Percentiles rank a stretch among this genome's conserved stretches.
Evolutionary conservation across 164 flowering plant genomes (phyloP).

Genomic region (Piper betle): DNA sequence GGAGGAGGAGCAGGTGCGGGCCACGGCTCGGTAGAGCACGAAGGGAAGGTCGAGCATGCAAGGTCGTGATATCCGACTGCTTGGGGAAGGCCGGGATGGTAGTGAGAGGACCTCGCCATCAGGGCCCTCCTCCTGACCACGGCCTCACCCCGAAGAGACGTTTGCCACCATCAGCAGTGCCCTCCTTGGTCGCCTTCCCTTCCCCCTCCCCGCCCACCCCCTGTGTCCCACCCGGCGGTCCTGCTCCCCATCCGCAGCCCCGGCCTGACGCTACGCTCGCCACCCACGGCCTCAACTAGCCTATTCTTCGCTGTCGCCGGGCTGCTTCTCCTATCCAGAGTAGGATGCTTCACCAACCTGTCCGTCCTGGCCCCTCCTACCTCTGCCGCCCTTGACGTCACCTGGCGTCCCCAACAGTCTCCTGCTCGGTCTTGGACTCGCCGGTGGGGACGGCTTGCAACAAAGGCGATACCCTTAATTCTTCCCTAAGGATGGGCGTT

Average conservation of each 20-base stretch:
- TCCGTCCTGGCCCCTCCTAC: too few species aligned
- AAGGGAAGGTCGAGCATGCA: too few species aligned
- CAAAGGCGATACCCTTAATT: not conserved
- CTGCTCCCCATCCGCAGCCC: constrained; percentile 76
- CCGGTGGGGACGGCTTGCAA: constrained; percentile 46
- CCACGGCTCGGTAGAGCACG: too few species aligned
- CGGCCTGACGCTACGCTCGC: constrained; percentile 44
- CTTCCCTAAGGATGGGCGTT: not conserved
- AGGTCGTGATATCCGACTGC: too few species aligned
- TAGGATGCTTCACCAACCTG: constrained; percentile 3
- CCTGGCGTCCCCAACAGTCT: too few species aligned
- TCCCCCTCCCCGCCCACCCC: constrained; percentile 11
- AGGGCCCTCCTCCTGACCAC: too few species aligned
- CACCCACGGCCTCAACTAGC: constrained; percentile 75
- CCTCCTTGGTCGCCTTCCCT: constrained; percentile 13
- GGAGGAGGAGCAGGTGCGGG: too few species aligned
- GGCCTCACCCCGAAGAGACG: too few species aligned
- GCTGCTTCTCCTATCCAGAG: constrained; percentile 49
- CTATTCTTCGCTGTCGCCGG: constrained; percentile 69
- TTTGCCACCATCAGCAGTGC: constrained; percentile 2
- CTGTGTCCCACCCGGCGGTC: constrained; percentile 19
- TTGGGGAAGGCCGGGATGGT: too few species aligned
- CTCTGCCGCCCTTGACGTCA: constrained; percentile 12
- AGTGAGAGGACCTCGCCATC: too few species aligned
- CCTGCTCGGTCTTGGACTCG: constrained; percentile 33